phyloP scores from a whole-genome alignment of 2,329 filamentous ascomycete species.

The Aspergillus pseudoterreus region DNA sequence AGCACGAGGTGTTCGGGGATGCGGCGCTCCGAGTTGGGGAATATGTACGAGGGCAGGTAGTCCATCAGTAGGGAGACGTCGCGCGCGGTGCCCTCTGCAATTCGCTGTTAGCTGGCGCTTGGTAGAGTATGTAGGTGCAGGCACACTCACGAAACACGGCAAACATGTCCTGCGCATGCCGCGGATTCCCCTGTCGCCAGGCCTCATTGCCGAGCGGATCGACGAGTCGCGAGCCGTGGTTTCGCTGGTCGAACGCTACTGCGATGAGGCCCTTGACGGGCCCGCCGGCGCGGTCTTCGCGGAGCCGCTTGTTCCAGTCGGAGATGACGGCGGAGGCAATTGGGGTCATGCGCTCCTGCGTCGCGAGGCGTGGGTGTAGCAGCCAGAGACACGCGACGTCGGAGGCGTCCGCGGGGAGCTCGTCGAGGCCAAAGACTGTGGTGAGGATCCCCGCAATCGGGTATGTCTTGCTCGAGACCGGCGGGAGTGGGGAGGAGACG shows the following conservation, averaged over 20 bases:
- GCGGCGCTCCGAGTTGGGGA: conserved; percentile 47
- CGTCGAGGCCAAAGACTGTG: conserved; percentile 75
- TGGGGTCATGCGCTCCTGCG: conserved; percentile 69
- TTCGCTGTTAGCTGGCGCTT: neutral
- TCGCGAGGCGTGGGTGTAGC: conserved; percentile 72
- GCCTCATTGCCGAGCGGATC: conserved; percentile 66
- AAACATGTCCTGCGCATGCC: conserved; percentile 92
- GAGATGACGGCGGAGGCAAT: conserved; percentile 66
- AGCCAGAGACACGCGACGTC: conserved; percentile 82
- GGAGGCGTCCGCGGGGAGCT: conserved; percentile 57
- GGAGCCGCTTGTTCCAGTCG: conserved; percentile 59
- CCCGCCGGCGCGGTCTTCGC: conserved; percentile 25
- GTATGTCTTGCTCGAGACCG: conserved; percentile 62
- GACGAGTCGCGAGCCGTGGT: conserved; percentile 75
- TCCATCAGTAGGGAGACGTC: conserved; percentile 76
- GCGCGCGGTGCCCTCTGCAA: conserved; percentile 60
- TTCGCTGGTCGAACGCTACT: conserved; percentile 85
- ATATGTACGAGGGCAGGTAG: conserved; percentile 71
- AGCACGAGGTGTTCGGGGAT: conserved; percentile 67
- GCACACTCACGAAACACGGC: conserved; percentile 61
- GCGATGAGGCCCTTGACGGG: conserved; percentile 65
- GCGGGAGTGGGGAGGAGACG: conserved; percentile 23
- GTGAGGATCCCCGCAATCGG: conserved; percentile 75
- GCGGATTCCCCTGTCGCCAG: conserved; percentile 74
- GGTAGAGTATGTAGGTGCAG: neutral